phyloP scores from a whole-genome alignment of 2,329 filamentous ascomycete species.

The Sarocladium brachiariae region DNA sequence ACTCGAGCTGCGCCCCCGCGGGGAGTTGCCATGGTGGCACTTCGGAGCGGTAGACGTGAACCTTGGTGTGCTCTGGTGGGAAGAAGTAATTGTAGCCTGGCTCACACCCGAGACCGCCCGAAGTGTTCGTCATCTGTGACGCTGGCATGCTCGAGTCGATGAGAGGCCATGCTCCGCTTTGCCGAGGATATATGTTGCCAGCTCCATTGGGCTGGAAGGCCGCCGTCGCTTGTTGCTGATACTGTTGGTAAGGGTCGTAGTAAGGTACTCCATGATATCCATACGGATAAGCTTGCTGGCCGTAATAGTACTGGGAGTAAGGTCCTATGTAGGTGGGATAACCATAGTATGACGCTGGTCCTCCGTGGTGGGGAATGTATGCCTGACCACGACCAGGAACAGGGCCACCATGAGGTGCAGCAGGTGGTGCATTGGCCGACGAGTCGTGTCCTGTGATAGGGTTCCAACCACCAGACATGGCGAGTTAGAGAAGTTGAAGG shows the following conservation, averaged over 20 bases:
- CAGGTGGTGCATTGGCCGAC: conserved; percentile 23
- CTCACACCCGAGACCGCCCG: conserved; percentile 51
- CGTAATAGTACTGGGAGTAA: conserved; percentile 1
- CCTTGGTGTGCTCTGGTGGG: conserved; percentile 48
- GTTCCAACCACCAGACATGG: conserved; percentile 34
- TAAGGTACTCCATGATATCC: conserved; percentile 8
- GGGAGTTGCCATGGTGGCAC: conserved; percentile 47
- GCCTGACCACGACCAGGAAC: conserved; percentile 29
- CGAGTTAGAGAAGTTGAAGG: neutral
- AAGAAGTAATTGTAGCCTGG: conserved; percentile 60
- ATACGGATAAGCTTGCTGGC: neutral
- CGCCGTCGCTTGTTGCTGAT: conserved; percentile 20
- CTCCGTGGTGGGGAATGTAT: conserved; percentile 30
- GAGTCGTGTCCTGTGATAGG: conserved; percentile 31
- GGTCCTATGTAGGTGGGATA: conserved; percentile 4
- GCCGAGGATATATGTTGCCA: conserved; percentile 27
- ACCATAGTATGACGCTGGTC: conserved; percentile 22
- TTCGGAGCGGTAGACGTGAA: conserved; percentile 49
- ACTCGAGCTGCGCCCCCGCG: conserved; percentile 33
- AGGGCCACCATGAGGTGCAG: conserved; percentile 26
- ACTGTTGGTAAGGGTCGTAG: conserved; percentile 13
- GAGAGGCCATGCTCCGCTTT: conserved; percentile 34
- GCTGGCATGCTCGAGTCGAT: conserved; percentile 42
- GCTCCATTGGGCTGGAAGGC: conserved; percentile 32
- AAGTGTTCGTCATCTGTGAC: conserved; percentile 48